These are phyloP conservation scores for Poronia punctata DNA, from an alignment of 495 filamentous ascomycete species.

Conservation along the genomic window DNA sequence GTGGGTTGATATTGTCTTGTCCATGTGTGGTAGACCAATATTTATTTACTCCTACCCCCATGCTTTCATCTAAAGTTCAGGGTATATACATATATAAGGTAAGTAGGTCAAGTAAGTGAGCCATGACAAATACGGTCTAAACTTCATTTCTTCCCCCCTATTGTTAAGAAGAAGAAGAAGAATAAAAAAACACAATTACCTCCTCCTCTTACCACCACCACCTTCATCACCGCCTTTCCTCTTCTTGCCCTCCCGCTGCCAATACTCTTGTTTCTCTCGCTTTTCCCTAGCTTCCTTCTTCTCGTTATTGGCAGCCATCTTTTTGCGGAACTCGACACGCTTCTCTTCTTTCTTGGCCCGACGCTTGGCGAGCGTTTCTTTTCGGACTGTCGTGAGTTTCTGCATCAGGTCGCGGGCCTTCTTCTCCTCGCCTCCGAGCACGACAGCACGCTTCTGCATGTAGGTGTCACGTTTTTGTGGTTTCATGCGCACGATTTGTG, in stretches of 20 bases:
- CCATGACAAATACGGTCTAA: too few relatives aligned
- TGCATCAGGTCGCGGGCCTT: constrained; percentile 84
- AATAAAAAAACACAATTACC: too few relatives aligned
- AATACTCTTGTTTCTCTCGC: constrained; percentile 87
- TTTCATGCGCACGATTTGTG: constrained; percentile 77
- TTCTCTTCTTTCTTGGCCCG: constrained; percentile 78
- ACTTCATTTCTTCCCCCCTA: too few relatives aligned
- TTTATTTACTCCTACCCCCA: too few relatives aligned
- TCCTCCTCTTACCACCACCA: constrained; percentile 65
- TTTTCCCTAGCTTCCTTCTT: constrained; percentile 78
- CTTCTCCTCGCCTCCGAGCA: constrained; percentile 72
- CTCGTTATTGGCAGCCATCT: constrained; percentile 71
- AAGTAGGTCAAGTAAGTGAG: too few relatives aligned
- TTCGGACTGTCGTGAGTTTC: constrained; percentile 84
- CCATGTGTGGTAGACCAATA: too few relatives aligned
- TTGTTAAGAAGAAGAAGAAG: too few relatives aligned
- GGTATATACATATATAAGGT: too few relatives aligned
- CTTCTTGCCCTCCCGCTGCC: constrained; percentile 93
- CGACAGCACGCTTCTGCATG: constrained; percentile 87
- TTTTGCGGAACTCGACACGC: constrained; percentile 66
- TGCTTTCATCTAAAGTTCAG: too few relatives aligned
- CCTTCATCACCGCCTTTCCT: constrained; percentile 57
- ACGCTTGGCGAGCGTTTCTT: constrained; percentile 81
- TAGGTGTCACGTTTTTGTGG: constrained; percentile 78
- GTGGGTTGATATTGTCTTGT: too few relatives aligned